Conservation (phyloP, 208 protist species). For the Acanthamoeba triangularis region DNA sequence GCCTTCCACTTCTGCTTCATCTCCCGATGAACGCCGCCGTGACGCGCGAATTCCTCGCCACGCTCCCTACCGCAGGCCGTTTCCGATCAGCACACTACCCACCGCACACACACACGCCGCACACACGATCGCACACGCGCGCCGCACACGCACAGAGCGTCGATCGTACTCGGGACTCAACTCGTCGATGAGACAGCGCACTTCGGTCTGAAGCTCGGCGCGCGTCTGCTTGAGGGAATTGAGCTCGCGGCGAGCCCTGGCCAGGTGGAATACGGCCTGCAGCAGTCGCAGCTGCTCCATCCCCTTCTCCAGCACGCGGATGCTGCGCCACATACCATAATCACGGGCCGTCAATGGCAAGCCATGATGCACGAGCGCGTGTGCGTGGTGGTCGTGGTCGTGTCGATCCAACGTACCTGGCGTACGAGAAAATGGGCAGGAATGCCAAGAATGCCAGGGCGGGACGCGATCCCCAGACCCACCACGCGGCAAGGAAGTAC, state of each 20-base stretch:
- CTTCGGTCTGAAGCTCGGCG: not conserved
- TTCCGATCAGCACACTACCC: not conserved
- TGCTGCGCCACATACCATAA: not conserved
- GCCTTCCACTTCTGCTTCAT: conserved; percentile 6
- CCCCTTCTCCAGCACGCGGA: conserved; percentile 34
- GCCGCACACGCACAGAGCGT: not conserved
- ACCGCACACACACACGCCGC: not conserved
- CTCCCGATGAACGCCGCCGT: not conserved
- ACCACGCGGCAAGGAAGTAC: not conserved
- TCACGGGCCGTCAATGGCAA: too few relatives aligned
- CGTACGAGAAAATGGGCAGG: conserved; percentile 43
- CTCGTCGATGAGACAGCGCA: not conserved
- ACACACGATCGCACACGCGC: too few relatives aligned
- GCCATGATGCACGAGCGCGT: not conserved
- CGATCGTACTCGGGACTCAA: not conserved
- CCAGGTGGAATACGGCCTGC: conserved; percentile 42
- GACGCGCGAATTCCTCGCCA: not conserved
- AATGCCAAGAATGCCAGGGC: not conserved
- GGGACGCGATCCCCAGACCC: not conserved
- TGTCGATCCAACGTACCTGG: not conserved
- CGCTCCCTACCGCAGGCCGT: not conserved
- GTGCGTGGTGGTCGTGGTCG: not conserved
- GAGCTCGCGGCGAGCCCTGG: conserved; percentile 7
- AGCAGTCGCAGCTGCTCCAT: conserved; percentile 3
- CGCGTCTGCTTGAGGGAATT: conserved; percentile 30